These are phyloP conservation scores for Pseudopyricularia javanii DNA, from an alignment of 2,329 filamentous ascomycete species.

Conservation along the genomic window DNA sequence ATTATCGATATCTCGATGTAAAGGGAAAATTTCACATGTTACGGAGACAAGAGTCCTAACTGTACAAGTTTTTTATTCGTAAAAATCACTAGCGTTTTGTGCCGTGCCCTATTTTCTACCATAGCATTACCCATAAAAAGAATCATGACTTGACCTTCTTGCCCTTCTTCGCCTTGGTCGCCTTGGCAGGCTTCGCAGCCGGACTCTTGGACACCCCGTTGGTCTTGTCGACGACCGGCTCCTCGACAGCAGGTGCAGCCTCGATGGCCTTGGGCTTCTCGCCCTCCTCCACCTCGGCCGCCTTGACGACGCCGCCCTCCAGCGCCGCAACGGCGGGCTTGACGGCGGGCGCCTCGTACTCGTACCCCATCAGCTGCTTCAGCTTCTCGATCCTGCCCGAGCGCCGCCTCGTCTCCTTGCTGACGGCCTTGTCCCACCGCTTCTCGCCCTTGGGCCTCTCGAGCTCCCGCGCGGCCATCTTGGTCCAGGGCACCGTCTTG, in stretches of 20 bases:
- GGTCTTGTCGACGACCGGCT: conserved; percentile 19
- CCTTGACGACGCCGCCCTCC: conserved; percentile 17
- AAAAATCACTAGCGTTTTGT: too few species aligned
- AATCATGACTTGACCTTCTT: conserved; percentile 13
- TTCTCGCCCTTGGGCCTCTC: conserved; percentile 61
- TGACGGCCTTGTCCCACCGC: conserved; percentile 66
- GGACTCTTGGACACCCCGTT: conserved; percentile 5
- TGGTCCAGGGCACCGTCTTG: conserved; percentile 79
- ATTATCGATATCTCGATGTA: too few species aligned
- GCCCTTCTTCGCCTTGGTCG: conserved; percentile 17
- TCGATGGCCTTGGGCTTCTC: conserved; percentile 25
- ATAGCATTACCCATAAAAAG: background rate
- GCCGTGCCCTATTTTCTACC: background rate
- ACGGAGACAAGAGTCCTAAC: too few species aligned
- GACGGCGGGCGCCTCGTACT: conserved; percentile 62
- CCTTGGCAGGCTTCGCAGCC: conserved; percentile 20
- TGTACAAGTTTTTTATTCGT: too few species aligned
- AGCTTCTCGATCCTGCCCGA: conserved; percentile 59
- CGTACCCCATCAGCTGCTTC: conserved; percentile 63
- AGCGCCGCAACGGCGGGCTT: conserved; percentile 36
- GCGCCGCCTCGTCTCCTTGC: conserved; percentile 60
- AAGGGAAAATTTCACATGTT: too few species aligned
- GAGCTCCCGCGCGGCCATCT: conserved; percentile 66
- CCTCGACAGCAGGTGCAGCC: conserved; percentile 12
- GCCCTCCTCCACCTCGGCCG: conserved; percentile 20